Evolutionary conservation across 192 early-diverging fungal genomes (phyloP), one percentile per base, ranked within the genome.

Genomic region (Coemansia sp.): DNA sequence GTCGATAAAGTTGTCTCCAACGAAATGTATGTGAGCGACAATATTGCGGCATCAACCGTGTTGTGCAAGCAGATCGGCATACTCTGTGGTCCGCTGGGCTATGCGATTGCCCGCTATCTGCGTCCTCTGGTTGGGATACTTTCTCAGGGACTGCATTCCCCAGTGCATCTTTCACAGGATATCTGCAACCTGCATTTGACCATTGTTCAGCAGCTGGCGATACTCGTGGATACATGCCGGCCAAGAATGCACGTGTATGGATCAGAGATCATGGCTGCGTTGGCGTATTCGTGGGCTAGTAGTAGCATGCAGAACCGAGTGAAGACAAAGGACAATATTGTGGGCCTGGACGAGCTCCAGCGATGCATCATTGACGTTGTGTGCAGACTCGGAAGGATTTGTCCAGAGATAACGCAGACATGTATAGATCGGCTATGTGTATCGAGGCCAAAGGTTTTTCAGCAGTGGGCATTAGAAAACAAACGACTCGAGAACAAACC

Each of bases 61-160:
- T 48, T 82, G 37, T 61, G 71, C 26, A 48, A 15, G 16, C 71
- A 71, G 54, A 52, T 76, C 7, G n/a, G 60, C 3, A 40, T 50
- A 1, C 16, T 76, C 0, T 70, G 71, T 44, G 16, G 60, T 19
- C 64, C 68, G 0, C 68, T 82, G 45, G 74, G 79, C 1, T 61
- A 49, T 16, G 74, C 71, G 8, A 57, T 74, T 40, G 61, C 79
- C 9, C 53, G 79, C 12, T 66, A 74, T 41, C 37, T 82, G 61
- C 58, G 75, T 15, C 62, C 79, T 12, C 60, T 82, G 40, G 49
- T 82, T 0, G 79, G 79, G 5, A 44, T 76, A 23, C 59, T 76
- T 19, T 15, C 56, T 0, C 56, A 64, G 40, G 49, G 39, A n/a
- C 23, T 82, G 42, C 74, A 56, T 11, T 66, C 71, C 12, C 68